A percentile compares a stretch with the other conserved stretches of the same genome.
Evolutionary conservation across 2,329 filamentous ascomycete species (phyloP).

Genomic region (Colletotrichum chrysophilum): DNA sequence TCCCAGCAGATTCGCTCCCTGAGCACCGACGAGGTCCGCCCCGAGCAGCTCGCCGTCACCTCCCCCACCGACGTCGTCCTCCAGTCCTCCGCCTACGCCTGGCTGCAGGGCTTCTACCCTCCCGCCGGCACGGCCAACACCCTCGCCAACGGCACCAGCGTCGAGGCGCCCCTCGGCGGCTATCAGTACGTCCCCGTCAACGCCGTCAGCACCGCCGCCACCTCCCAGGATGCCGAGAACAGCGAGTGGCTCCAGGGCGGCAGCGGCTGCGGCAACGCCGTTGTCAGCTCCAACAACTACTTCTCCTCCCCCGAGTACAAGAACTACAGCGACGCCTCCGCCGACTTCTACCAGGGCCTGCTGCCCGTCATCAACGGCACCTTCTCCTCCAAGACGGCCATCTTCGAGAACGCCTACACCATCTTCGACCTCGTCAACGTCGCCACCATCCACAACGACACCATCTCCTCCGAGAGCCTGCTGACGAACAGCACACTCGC

Average conservation of each 20-base stretch:
- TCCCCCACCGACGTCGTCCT: constrained; percentile 79
- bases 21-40: constrained; percentile 67
- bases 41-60: constrained; percentile 73
- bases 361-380: constrained; percentile 61
- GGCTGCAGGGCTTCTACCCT: constrained; percentile 87
- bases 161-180: constrained; percentile 74
- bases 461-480: constrained; percentile 62
- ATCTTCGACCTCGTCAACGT: constrained; percentile 69
- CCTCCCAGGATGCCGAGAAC: constrained; percentile 60
- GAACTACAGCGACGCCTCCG: constrained; percentile 52
- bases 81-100: constrained; percentile 79
- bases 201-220: constrained; percentile 58
- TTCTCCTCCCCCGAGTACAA: constrained; percentile 53
- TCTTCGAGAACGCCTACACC: constrained; percentile 66
- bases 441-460: constrained; percentile 62
- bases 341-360: constrained; percentile 62
- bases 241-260: constrained; percentile 64
- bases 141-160: constrained; percentile 72
- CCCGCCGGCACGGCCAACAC: constrained; percentile 68
- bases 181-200: constrained; percentile 86
- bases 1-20: constrained; percentile 69
- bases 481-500: constrained; percentile 64
- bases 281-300: constrained; percentile 61
- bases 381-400: constrained; percentile 49
- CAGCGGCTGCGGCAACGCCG: constrained; percentile 60